Evolutionary conservation across 495 filamentous ascomycete species (phyloP), one percentile per base, ranked within the genome.

Genomic region (Aspergillus leporis): DNA sequence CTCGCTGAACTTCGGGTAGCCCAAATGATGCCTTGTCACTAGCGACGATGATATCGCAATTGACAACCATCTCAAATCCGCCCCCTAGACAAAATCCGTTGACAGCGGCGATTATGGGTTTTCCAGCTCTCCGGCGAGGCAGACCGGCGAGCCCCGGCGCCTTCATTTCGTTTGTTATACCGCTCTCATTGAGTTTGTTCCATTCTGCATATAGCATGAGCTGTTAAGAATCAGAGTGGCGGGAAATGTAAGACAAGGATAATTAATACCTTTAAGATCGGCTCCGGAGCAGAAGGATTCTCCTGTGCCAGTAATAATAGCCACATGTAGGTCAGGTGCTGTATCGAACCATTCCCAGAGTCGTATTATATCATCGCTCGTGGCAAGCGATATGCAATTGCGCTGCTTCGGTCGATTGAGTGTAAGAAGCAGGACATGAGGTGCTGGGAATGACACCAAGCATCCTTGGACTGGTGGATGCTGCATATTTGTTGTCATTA

Each of bases 11-110:
- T 69, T 92, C 90, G 0, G 88, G 87, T 4, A 92, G 73, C 9
- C 73, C 78, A 62, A 93, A 90, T 46, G 69, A 69, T 0, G 87
- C 85, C 4, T 61, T 56, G 10, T 68, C 58, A 4, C 79, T 73
- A 18, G 88, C 88, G 25, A 92, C 54, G 0, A 90, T 81, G 6
- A 92, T 65, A 71, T 93, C 90, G 66, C 81, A 83, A 58, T 91
- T 92, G 4, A 85, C 74, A 2, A 83, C 73, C 74, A 90, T 87
- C 72, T 93, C 90, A 57, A 85, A 83, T 2, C 90, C 90, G 47
- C 90, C 90, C 14, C 90, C 90, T 56, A 88, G 76, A 61, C 83
- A 85, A n/a, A 86, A 67, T n/a, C 90, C 90, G 66, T 90, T 87
- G 30, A 92, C 86, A 5, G 90, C 90, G 10, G 83, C 83, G 55